Evolutionary conservation across 495 filamentous ascomycete species (phyloP).

Genomic region (Staphylotrichum longicolle): DNA sequence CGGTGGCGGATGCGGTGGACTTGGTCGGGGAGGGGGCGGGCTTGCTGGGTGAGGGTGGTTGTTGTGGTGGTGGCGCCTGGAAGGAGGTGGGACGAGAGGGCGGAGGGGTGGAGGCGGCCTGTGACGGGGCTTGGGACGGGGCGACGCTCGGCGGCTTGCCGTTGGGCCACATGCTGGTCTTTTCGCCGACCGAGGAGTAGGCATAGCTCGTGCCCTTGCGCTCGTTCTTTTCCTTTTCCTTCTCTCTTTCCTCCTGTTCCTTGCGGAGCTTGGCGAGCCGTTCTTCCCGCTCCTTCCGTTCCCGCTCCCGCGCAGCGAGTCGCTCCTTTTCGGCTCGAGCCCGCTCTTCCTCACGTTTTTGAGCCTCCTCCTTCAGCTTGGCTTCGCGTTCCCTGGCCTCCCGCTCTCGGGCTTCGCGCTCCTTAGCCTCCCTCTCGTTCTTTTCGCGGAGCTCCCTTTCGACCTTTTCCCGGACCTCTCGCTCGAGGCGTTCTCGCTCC

Average conservation of each 20-base stretch:
- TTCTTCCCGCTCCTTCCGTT: conserved; percentile 43
- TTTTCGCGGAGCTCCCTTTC: conserved; percentile 38
- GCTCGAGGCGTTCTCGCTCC: conserved; percentile 48
- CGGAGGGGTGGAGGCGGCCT: conserved; percentile 19
- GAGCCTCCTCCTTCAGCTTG: conserved; percentile 32
- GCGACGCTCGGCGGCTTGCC: conserved; percentile 43
- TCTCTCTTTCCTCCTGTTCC: conserved; percentile 28
- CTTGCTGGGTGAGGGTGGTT: conserved; percentile 10
- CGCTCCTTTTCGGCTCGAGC: conserved; percentile 13
- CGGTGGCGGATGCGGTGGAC: conserved; percentile 47
- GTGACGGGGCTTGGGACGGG: conserved; percentile 11
- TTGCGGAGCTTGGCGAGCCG: conserved; percentile 24
- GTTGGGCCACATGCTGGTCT: conserved; percentile 56
- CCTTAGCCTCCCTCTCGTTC: conserved; percentile 33
- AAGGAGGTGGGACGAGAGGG: conserved; percentile 20
- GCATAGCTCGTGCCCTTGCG: conserved; percentile 47
- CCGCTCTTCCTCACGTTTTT: conserved; percentile 30
- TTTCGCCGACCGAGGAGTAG: conserved; percentile 56
- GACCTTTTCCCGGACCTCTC: conserved; percentile 46
- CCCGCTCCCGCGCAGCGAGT: conserved; percentile 23
- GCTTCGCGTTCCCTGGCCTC: conserved; percentile 36
- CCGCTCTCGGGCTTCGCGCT: conserved; percentile 46
- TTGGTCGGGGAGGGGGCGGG: conserved; percentile 30
- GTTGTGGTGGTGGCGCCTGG: conserved; percentile 4
- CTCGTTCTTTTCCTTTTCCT: conserved; percentile 37